Evolutionary conservation across 2,329 filamentous ascomycete genomes (phyloP).

Genomic region (Penicillium sp.): DNA sequence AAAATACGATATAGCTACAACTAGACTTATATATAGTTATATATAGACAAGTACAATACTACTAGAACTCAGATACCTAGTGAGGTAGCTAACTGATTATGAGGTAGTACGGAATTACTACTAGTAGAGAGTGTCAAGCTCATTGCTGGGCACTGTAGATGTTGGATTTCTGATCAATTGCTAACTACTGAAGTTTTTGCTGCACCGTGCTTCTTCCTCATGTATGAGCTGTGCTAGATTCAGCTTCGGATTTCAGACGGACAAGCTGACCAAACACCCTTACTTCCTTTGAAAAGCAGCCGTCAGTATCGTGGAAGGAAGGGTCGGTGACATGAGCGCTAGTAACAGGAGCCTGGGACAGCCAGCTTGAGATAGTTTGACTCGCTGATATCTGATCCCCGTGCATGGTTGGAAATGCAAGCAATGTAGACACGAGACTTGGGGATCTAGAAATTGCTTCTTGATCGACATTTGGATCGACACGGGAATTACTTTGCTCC

Average conservation of each 20-base stretch:
- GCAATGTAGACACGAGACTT: constrained; percentile 2
- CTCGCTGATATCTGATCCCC: background rate
- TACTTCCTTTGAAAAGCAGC: background rate
- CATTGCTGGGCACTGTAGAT: too few species aligned
- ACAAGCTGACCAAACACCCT: constrained; percentile 24
- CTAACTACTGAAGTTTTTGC: background rate
- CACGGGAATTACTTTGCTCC: constrained; percentile 19
- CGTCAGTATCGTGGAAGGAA: background rate
- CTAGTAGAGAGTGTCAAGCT: too few species aligned
- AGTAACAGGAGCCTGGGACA: constrained; percentile 13
- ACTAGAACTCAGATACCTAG: too few species aligned
- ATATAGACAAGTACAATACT: too few species aligned
- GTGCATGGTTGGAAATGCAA: constrained; percentile 4
- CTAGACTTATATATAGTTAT: too few species aligned
- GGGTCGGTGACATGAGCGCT: background rate
- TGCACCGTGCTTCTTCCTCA: background rate
- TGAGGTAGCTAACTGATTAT: too few species aligned
- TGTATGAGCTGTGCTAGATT: background rate
- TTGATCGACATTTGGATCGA: background rate
- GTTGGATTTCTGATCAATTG: background rate
- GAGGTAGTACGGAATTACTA: too few species aligned
- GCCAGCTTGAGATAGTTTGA: constrained; percentile 15
- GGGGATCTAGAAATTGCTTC: background rate
- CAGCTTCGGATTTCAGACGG: background rate
- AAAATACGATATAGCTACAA: too few species aligned